Evolutionary conservation across 768 basidiomycete species (phyloP).

Genomic region (Phylloporus scabripes): DNA sequence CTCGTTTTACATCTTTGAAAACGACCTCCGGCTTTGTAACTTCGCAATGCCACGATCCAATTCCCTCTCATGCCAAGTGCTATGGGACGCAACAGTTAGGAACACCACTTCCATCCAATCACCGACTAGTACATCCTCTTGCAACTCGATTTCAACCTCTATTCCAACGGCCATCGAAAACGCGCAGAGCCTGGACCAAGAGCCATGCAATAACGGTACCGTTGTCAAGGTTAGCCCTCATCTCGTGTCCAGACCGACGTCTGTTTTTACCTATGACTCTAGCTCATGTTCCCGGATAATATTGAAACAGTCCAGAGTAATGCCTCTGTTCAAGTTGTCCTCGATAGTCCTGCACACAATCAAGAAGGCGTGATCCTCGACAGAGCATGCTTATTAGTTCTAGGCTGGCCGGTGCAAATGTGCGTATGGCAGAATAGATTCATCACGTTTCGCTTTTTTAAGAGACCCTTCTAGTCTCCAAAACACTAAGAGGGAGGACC

Average conservation of each 20-base stretch:
- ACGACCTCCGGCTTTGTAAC: slow-evolving; percentile 51
- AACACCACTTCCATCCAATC: slow-evolving; percentile 4
- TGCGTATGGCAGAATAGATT: slow-evolving; percentile 33
- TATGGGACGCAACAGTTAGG: slow-evolving; percentile 45
- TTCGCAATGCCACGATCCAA: slow-evolving; percentile 22
- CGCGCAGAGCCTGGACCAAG: neutral
- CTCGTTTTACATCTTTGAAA: slow-evolving; percentile 39
- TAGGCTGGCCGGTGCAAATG: slow-evolving; percentile 69
- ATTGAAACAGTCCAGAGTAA: slow-evolving; percentile 26
- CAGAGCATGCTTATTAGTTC: slow-evolving; percentile 48
- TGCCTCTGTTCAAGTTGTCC: slow-evolving; percentile 19
- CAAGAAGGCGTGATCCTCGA: slow-evolving; percentile 37
- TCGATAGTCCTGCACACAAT: slow-evolving; percentile 33
- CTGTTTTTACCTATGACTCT: slow-evolving; percentile 3
- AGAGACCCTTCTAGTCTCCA: slow-evolving; percentile 41
- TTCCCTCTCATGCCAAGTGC: slow-evolving; percentile 40
- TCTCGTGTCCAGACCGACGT: neutral
- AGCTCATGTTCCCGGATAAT: slow-evolving; percentile 15
- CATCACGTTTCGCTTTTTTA: neutral
- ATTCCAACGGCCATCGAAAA: neutral
- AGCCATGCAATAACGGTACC: neutral
- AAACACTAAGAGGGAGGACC: slow-evolving; percentile 72
- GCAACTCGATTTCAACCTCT: neutral
- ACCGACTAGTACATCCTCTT: neutral
- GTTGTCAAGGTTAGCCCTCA: slow-evolving; percentile 2